A percentile compares a stretch with the other conserved stretches of the same genome.
Evolutionary conservation across 306 rosid species (phyloP).

Genomic region (Clitoria ternatea): DNA sequence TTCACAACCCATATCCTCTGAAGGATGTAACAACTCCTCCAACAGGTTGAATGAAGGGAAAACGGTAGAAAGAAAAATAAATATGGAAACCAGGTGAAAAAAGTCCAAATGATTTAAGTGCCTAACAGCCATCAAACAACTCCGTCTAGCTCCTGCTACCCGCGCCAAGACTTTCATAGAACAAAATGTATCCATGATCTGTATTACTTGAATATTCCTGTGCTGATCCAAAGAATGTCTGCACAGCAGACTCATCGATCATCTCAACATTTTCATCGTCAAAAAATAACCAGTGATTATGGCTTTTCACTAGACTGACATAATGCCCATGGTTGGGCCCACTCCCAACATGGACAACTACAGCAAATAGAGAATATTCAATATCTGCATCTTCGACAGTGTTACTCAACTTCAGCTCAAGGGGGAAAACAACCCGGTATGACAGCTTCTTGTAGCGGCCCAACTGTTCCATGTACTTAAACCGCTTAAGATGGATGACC

Average conservation of each 20-base stretch:
- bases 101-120: constrained; percentile 39
- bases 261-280: constrained; percentile 93
- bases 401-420: constrained; percentile 79
- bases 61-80: constrained; percentile 5
- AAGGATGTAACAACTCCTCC: constrained; percentile 54
- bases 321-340: constrained; percentile 94
- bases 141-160: constrained; percentile 47
- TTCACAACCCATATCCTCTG: constrained; percentile 50
- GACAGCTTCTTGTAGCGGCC: constrained; percentile 90
- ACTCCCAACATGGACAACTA: constrained; percentile 90
- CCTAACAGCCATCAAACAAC: constrained; percentile 35
- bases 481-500: constrained; percentile 89
- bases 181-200: constrained; percentile 83
- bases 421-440: constrained; percentile 85
- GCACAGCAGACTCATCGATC: constrained; percentile 89
- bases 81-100: constrained; percentile 24
- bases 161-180: constrained; percentile 66
- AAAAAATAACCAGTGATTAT: constrained; percentile 90
- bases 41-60: constrained; percentile 42
- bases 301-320: constrained; percentile 94
- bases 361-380: constrained; percentile 90
- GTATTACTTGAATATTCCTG: constrained; percentile 84
- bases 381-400: constrained; percentile 74
- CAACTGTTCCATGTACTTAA: constrained; percentile 84
- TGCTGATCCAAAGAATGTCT: constrained; percentile 90